Evolutionary conservation across 164 flowering plant species (phyloP), one percentile per base, ranked within the genome.

Genomic region (Pachysandra terminalis): DNA sequence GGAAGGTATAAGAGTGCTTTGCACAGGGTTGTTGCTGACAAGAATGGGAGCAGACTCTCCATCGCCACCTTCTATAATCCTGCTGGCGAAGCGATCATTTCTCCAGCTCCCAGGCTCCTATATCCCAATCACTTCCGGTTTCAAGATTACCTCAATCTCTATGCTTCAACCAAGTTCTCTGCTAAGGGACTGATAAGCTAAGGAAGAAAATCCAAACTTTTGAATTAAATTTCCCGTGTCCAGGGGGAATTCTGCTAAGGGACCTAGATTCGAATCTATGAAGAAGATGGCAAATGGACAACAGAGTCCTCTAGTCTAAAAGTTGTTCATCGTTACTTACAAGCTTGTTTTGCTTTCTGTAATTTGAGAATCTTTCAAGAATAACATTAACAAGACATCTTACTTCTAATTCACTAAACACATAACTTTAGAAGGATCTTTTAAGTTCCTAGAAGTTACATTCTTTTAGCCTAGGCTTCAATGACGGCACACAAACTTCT

Each of bases 61-160:
- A 83, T 91, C 64, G 94, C 91, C 49, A 83, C 93, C 59, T 91
- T 91, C 83, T 91, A 90, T 61, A 91, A 91, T 67, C 97, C 90
- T 35, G 80, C 86, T 27, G 81, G 75, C 19, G 93, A 91, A 69
- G 96, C 97, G 19, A 35, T 88, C 23, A 87, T 90, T 60, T 81
- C 87, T 64, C 93, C 94, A 21, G 87, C 90, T 57, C 71, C 85
- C 0, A 68, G 79, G 65, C 87, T 87, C 51, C 68, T 79, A 28
- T 87, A 88, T 65, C 93, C 91, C 0, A 55, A 53, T 48, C n/a
- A 65, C 53, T 81, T 55, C 70, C 59, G 77, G 32, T 91, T 87
- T 69, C 77, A 78, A 63, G 97, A 91, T 69, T 89, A 91, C 78
- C 80, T 91, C 59, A 78, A 86, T 22, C 80, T 82, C 22, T 91